These are phyloP conservation scores for Myxozyma geophila DNA, from an alignment of 805 yeast genomes.

Conservation along the genomic window DNA sequence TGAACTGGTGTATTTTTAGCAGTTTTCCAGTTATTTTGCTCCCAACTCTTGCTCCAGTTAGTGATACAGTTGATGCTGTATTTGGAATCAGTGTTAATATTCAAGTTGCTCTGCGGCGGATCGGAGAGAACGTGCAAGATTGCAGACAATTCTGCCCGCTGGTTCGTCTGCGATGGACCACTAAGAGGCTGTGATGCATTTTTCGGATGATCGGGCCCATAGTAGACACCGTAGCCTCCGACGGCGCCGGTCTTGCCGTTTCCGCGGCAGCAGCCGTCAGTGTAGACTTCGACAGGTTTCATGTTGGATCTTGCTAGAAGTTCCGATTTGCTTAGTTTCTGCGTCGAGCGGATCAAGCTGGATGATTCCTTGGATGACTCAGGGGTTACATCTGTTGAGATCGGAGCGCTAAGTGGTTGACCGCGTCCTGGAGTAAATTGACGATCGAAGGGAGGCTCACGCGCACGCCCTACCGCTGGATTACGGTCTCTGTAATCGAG, in stretches of 20 bases:
- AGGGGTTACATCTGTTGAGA: background rate
- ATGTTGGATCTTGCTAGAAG: background rate
- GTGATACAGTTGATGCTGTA: slow-evolving; percentile 45
- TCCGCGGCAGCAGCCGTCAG: slow-evolving; percentile 77
- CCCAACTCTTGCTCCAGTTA: slow-evolving; percentile 65
- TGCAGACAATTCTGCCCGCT: slow-evolving; percentile 79
- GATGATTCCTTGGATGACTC: background rate
- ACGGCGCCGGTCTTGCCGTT: slow-evolving; percentile 55
- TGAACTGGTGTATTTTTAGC: slow-evolving; percentile 53
- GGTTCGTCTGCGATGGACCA: slow-evolving; percentile 66
- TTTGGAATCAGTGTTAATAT: slow-evolving; percentile 11
- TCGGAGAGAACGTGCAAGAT: slow-evolving; percentile 43
- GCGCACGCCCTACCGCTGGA: background rate
- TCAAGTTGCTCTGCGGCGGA: background rate
- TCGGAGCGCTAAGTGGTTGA: background rate
- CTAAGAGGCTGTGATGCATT: slow-evolving; percentile 61
- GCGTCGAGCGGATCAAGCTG: no score
- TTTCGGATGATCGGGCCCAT: slow-evolving; percentile 54
- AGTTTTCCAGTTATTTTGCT: slow-evolving; percentile 57
- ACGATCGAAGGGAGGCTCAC: background rate
- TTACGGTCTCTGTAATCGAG: background rate
- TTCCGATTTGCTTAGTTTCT: background rate
- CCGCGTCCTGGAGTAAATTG: no score
- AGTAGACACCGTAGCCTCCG: slow-evolving; percentile 80
- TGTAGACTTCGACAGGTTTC: slow-evolving; percentile 51